Evolutionary conservation across 2,329 filamentous ascomycete species (phyloP).

Genomic region (Diaporthe batatas): DNA sequence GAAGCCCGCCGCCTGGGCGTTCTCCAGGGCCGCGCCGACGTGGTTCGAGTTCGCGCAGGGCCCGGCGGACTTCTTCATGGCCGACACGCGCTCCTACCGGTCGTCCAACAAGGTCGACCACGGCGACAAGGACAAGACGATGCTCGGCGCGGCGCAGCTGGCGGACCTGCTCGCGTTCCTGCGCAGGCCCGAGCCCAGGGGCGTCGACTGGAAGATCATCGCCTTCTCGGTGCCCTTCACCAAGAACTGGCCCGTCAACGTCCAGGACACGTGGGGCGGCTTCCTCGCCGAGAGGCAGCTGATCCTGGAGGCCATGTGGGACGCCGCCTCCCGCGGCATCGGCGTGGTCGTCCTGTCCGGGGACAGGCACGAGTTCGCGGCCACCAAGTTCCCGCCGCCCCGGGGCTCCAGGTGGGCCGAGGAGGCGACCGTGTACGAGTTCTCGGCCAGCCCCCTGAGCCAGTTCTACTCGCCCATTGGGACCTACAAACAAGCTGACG

Average conservation of each 20-base stretch:
- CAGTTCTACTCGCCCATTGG: slow-evolving; percentile 93
- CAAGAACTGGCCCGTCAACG: slow-evolving; percentile 95
- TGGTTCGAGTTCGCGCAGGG: slow-evolving; percentile 94
- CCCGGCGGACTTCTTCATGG: slow-evolving; percentile 92
- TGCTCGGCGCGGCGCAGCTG: slow-evolving; percentile 86
- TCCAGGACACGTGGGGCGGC: slow-evolving; percentile 92
- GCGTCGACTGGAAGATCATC: slow-evolving; percentile 93
- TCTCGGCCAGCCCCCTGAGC: slow-evolving; percentile 89
- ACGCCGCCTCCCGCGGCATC: slow-evolving; percentile 78
- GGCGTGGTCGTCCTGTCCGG: slow-evolving; percentile 89
- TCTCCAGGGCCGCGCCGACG: slow-evolving; percentile 68
- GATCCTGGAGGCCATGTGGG: slow-evolving; percentile 94
- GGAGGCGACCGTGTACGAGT: slow-evolving; percentile 83
- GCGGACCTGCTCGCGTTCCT: slow-evolving; percentile 85
- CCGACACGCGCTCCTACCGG: slow-evolving; percentile 91
- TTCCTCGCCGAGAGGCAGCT: slow-evolving; percentile 84
- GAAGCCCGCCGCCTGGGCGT: slow-evolving; percentile 58
- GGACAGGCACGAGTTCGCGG: slow-evolving; percentile 96
- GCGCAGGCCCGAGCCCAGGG: slow-evolving; percentile 75
- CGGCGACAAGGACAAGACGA: slow-evolving; percentile 79
- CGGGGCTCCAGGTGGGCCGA: slow-evolving; percentile 72
- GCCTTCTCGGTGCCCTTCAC: slow-evolving; percentile 94
- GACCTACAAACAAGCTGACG: slow-evolving; percentile 85
- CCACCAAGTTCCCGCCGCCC: slow-evolving; percentile 81
- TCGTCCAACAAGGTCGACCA: slow-evolving; percentile 74